Evolutionary conservation across 2,329 filamentous ascomycete species (phyloP), one percentile per base, ranked within the genome.

Genomic region (Botrytis pseudocinerea): DNA sequence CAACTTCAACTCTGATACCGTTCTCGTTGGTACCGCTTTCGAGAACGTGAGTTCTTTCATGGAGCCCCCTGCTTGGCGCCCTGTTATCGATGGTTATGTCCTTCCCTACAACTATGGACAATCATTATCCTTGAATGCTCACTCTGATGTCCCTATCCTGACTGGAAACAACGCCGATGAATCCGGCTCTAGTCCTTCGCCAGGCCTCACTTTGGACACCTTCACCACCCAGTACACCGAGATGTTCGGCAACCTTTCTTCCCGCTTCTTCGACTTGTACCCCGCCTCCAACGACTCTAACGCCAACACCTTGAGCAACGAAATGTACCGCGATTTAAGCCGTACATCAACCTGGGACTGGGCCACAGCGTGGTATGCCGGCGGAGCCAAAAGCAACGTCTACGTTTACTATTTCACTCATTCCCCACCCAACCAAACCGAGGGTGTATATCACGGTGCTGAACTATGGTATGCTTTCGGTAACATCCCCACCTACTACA

Each of bases 381-480:
- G 46, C 46, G 46, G 46, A 25, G 46, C 46, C 3, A 48, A 48
- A 20, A 48, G 46, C 20, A 48, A 48, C 22, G 46, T 48, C 46
- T 48, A 48, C 46, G 46, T 48, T 9, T 48, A 48, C 8, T 48
- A 48, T 25, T 48, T 48, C 20, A 48, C 46, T 10, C 46, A 48
- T 25, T 48, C 46, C 3, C 46, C 46, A 48, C 46, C 46, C 0
- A 48, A 48, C 46, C 69, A 73, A 40, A 64, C 28, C 2, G 32
- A 38, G 3, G 79, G 78, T 28, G 79, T 78, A 9, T 81, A 78
- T 71, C 80, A 82, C 69, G 78, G 76, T 25, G 73, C 75, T 22
- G 80, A 80, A 74, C 68, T 82, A 22, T 78, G 76, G 71, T 81
- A 81, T 44, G 76, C 74, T 35, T 80, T 81, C 73, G 78, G 79